Conservation (phyloP, 2,329 filamentous ascomycete genomes). For the Botrytis cinerea region DNA sequence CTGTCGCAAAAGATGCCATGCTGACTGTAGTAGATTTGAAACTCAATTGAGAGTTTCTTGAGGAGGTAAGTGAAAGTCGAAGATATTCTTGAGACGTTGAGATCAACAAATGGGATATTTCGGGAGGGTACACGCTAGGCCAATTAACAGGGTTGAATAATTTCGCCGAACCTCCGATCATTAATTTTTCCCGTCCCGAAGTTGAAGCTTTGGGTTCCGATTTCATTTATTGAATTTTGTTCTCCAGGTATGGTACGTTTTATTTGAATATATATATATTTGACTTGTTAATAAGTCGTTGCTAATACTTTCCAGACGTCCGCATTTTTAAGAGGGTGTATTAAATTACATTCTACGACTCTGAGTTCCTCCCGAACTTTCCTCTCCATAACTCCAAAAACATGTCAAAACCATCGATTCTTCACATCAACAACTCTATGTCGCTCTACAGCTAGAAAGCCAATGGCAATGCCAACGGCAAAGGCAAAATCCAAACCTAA, state of each 20-base stretch:
- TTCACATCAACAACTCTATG: conserved; percentile 33
- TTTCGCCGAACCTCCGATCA: conserved; percentile 33
- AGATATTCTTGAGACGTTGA: conserved; percentile 28
- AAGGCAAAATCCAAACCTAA: conserved; percentile 19
- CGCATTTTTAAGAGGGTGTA: conserved; percentile 43
- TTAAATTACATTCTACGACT: conserved; percentile 33
- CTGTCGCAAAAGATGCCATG: conserved; percentile 69
- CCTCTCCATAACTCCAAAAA: conserved; percentile 26
- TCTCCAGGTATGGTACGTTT: conserved; percentile 27
- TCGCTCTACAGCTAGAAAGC: conserved; percentile 29
- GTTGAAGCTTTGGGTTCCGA: background rate
- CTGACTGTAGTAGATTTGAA: conserved; percentile 37
- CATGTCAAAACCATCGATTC: conserved; percentile 28
- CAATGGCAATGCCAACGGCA: conserved; percentile 7
- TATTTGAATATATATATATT: background rate
- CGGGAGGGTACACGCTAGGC: conserved; percentile 26
- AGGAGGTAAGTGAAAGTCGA: conserved; percentile 27
- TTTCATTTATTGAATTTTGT: background rate
- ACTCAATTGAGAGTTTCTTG: conserved; percentile 39
- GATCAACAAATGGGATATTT: conserved; percentile 29
- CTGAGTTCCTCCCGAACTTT: conserved; percentile 25
- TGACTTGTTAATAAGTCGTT: background rate
- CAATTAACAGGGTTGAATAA: conserved; percentile 5
- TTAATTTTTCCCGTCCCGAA: conserved; percentile 27
- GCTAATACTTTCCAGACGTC: conserved; percentile 40